Base-by-base conservation (phyloP, 2,329 filamentous ascomycete species). In the Cytospora leucostoma region DNA sequence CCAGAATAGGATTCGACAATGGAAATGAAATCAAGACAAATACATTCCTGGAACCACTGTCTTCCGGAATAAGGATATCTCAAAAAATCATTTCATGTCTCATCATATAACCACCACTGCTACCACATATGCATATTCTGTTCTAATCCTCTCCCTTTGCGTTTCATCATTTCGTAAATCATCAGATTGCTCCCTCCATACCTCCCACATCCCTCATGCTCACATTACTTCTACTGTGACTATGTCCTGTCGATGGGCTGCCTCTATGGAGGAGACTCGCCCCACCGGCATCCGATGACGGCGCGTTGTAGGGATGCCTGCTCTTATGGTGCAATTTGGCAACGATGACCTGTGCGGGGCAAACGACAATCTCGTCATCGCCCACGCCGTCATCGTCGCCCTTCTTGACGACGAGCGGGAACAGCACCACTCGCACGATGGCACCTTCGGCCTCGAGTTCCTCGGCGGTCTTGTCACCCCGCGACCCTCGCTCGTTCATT, bases 321-420 rank as follows among this genome's bases (percentile, higher is more conserved):
- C 66, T 65, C 61, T 59, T 65, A 38, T 70, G 71, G 68, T 79
- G 74, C 56, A 82, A 74, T 70, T 78, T 74, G 69, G 89, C 90
- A 51, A 97, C 86, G 65, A 98, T 84, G 40, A 99, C 95, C 76
- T 98, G 94, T 7, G 96, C 95, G 11, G 94, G 94, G 73, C 90
- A 96, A 52, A 99, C 92, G 54, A 98, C 93, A 67, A 96, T 92
- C 80, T 98, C 93, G 69, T 97, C 93, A 61, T 97, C 92, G 61
- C 93, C 94, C 59, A 89, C 84, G 32, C 93, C 95, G 49, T 82
- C 81, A 73, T 98, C 94, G 71, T 96, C 91, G 59, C 93, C 94
- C 80, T 95, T 96, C 80, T 97, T 97, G 70, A 98, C 92, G 19
- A 99, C 94, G 1, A 98, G 84, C 11, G 96, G 96, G 81, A 99